Base-by-base conservation (phyloP, 2,329 filamentous ascomycete genomes). In the Dryadomyces sulphureus region DNA sequence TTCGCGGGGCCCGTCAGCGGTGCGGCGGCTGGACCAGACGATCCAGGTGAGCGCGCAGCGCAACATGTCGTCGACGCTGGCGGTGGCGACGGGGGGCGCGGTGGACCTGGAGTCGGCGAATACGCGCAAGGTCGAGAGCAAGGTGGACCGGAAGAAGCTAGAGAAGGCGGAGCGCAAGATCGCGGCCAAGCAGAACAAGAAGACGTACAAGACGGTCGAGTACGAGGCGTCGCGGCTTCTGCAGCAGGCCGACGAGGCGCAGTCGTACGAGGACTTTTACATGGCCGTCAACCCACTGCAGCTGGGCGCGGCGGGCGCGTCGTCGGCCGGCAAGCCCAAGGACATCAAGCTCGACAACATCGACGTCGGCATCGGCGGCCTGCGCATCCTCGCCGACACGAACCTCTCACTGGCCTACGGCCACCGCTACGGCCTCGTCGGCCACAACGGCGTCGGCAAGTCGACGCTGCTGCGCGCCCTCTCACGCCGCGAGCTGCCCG, bases 201-300 rank as follows among this genome's bases (percentile, higher is more conserved):
- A 98, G 70, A 78, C 81, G 32, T 95, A 92, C 81, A 96, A 96
- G 74, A 94, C 83, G 47, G 92, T 98, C 55, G 86, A 95, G 65
- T 98, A 98, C 62, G 92, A 98, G 67, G 85, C 92, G 0, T 96
- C 92, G 12, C 81, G 80, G 54, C 71, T 98, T 54, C 78, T 98
- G 54, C 82, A 93, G 59, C 77, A 86, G 63, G 74, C 86, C 4
- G 83, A 90, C 56, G 77, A 81, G 56, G 71, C 89, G 12, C 82
- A 94, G 70, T 93, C 87, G 36, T 98, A 98, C 62, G 92, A 98
- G 65, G 92, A 98, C 62, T 96, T 98, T 67, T 98, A 94, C 75
- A 96, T 98, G 92, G 83, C 87, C 45, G 92, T 98, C 69, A 98
- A 98, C 64, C 92, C 92, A 50, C 75, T 98, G 52, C 90, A 96